Evolutionary conservation across 345 rosid genomes (phyloP).

Genomic region (Populus pruinosa): DNA sequence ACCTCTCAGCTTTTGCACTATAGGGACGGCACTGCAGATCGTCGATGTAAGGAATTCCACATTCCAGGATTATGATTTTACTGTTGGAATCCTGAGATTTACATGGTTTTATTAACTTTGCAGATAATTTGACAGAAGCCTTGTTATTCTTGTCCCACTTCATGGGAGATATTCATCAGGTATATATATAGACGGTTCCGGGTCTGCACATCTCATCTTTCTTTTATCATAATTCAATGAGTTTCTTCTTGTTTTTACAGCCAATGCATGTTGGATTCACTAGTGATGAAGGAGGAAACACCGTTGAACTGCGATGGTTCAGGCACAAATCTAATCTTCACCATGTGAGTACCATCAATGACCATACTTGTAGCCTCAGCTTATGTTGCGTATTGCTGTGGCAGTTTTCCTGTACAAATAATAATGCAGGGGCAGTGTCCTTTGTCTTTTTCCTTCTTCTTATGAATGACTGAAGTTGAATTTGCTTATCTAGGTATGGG

Average conservation of each 20-base stretch:
- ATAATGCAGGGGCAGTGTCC: no score
- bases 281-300: conserved; percentile 83
- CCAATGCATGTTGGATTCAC: conserved; percentile 93
- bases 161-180: conserved; percentile 97
- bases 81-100: neutral
- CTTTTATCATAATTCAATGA: neutral
- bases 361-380: neutral
- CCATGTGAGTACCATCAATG: conserved; percentile 49
- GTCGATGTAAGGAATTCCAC: conserved; percentile 47
- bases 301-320: conserved; percentile 78
- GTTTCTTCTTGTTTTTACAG: conserved; percentile 27
- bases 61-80: neutral
- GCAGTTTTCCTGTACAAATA: no score
- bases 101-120: neutral
- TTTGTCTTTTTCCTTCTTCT: neutral
- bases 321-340: conserved; percentile 88
- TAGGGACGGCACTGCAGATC: conserved; percentile 79
- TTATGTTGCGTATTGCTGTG: no score
- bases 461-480: neutral
- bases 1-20: conserved; percentile 88
- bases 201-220: neutral
- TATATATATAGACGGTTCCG: conserved; percentile 2
- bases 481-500: conserved; percentile 60
- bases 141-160: conserved; percentile 84
- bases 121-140: conserved; percentile 95